Base-by-base conservation (phyloP, 2,329 filamentous ascomycete genomes). In the Waltergamsia citrina region DNA sequence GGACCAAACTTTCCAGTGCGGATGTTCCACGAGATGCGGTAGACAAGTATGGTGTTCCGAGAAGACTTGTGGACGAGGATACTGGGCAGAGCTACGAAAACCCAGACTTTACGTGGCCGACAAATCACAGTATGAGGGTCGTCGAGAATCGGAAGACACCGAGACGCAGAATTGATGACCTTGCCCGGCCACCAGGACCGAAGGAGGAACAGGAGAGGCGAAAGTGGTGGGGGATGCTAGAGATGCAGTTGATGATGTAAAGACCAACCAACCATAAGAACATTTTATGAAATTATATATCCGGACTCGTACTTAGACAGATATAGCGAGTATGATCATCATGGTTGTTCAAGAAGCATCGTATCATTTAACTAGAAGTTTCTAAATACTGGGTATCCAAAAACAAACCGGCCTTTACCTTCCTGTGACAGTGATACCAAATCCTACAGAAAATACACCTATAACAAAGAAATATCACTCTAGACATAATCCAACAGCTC, bases 101-200 rank as follows among this genome's bases (percentile, higher is more conserved):
- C 16, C 41, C 43, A 1, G 38, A 43, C 3, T 48, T 48, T 22
- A 32, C 37, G 20, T 57, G 48, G 42, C 53, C 55, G 2, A 30
- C 9, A 25, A 34, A 41, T 9, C 22, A 8, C 3, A 29, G 17
- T 7, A 42, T 57, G 39, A 44, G 27, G 5, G 33, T 58, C 12
- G 16, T 43, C 1, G 41, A 48, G 36, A 47, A 44, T 43, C 43
- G 23, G 25, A 47, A 51, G n/a, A 40, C 32, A 14, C 51, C 53
- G 3, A 35, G 11, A 27, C 21, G 27, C 17, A 47, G 52, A 33
- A 23, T 23, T 5, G 41, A 20, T n/a, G 29, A 32, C 9, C 10
- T 32, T 5, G 5, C 6, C 3, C 6, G 7, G 5, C 29, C 29
- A n/a, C 19, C 29, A 4, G 6, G 5, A 6, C 3, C 11, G 16